Evolutionary conservation across 2,329 filamentous ascomycete genomes (phyloP), one percentile per base, ranked within the genome.

Genomic region (Aspergillus sp.): DNA sequence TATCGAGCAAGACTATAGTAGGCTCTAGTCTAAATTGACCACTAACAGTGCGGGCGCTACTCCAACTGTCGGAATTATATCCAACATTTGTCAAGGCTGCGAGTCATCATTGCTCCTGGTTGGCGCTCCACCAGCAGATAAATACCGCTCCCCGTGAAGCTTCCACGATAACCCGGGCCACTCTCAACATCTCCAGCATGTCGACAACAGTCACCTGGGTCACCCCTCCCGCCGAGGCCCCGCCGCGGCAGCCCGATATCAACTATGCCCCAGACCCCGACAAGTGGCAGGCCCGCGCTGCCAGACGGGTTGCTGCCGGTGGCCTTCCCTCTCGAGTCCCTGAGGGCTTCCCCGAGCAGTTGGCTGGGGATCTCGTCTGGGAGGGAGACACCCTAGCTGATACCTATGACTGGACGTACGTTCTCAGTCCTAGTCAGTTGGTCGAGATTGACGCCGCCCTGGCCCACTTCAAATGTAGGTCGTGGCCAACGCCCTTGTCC

Each of bases 341-440:
- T 15, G 30, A 38, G 3, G 47, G 47, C 13, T 48, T 79, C 59
- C 78, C 79, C 0, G 26, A 62, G 18, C 57, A 75, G 39, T 60
- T 81, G 1, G 59, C 67, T 2, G 78, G 76, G 1, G 68, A 76
- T 3, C 66, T 81, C 1, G 79, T 80, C 1, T 82, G 80, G 79
- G 75, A 80, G 34, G 77, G 76, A 3, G 69, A 71, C n/a, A 71
- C 73, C 4, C 63, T 80, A 13, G 66, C 62, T 5, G 58, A 63
- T 1, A 65, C 65, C 2, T 75, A 74, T 59, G 67, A 80, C 50
- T 81, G 77, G 74, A 71, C 69, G 2, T 74, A 74, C 50, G 62
- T 69, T 34, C 64, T 80, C 41, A 74, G 61, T 4, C 56, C 70
- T 5, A 58, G 58, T 1, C 71, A 81, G 34, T 50, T 80, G 0